Conservation (phyloP, 345 rosid species). For the Lagerstroemia speciosa region DNA sequence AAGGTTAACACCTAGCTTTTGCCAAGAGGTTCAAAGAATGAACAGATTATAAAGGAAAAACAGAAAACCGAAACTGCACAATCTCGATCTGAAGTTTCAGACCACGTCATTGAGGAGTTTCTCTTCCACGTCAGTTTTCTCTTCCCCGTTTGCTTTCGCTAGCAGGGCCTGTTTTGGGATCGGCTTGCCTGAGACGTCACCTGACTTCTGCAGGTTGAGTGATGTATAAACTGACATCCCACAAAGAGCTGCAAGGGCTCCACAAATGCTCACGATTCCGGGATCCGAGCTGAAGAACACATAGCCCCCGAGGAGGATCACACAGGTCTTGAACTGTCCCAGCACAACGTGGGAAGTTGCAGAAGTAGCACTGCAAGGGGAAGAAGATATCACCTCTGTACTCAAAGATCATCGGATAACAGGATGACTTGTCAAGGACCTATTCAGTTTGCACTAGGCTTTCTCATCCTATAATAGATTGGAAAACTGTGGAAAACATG, state of each 20-base stretch:
- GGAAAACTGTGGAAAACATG: not conserved
- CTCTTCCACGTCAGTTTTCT: not conserved
- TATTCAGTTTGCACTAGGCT: not conserved
- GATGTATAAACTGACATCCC: constrained; percentile 80
- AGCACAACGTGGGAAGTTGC: constrained; percentile 90
- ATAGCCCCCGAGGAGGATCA: constrained; percentile 75
- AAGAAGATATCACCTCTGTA: not conserved
- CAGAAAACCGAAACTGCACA: not conserved
- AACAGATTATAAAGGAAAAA: not conserved
- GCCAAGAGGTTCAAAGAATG: not conserved
- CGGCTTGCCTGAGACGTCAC: constrained; percentile 19
- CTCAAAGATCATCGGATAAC: not conserved
- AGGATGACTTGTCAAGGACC: not conserved
- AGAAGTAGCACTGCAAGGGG: constrained; percentile 65
- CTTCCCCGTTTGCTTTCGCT: constrained; percentile 25
- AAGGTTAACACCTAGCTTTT: not conserved
- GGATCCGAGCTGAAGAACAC: constrained; percentile 67
- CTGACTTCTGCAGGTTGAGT: constrained; percentile 41
- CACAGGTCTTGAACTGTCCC: constrained; percentile 94
- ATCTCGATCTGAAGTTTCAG: not conserved
- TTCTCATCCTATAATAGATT: not conserved
- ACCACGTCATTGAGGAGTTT: not conserved
- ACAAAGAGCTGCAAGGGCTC: constrained; percentile 58
- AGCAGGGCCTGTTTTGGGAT: constrained; percentile 29
- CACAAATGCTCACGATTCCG: constrained; percentile 65